A percentile compares a stretch with the other conserved stretches of the same genome.
These are phyloP conservation scores for Aspergillus candidus DNA, from an alignment of 2,329 filamentous ascomycete genomes.

Conservation along the genomic window DNA sequence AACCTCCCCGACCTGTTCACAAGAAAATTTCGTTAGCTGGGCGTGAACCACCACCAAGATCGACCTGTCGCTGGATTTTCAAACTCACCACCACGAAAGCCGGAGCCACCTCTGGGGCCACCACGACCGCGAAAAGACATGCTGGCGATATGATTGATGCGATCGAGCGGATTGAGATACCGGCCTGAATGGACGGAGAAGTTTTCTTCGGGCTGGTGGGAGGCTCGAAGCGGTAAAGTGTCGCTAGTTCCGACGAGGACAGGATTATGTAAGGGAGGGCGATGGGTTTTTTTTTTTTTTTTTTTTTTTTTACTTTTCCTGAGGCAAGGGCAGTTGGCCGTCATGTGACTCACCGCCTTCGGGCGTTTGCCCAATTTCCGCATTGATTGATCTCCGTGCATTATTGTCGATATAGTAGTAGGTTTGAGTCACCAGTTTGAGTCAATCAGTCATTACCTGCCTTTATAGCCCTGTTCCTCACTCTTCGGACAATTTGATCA, in stretches of 20 bases:
- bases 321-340: slow-evolving; percentile 27
- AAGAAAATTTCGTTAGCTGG: slow-evolving; percentile 32
- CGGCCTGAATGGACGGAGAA: slow-evolving; percentile 26
- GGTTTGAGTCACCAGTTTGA: slow-evolving; percentile 9
- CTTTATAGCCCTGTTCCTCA: slow-evolving; percentile 4
- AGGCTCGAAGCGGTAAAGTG: slow-evolving; percentile 42
- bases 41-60: too few species aligned
- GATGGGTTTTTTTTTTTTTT: too few species aligned
- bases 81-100: slow-evolving; percentile 38
- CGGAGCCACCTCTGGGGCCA: slow-evolving; percentile 43
- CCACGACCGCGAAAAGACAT: slow-evolving; percentile 60
- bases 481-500: slow-evolving; percentile 15
- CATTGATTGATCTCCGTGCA: too few species aligned
- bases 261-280: too few species aligned
- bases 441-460: slow-evolving; percentile 6
- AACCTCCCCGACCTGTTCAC: slow-evolving; percentile 54
- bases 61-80: too few species aligned
- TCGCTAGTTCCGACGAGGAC: slow-evolving; percentile 19
- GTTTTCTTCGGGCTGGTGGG: slow-evolving; percentile 34
- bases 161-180: slow-evolving; percentile 11
- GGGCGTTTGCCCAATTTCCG: not conserved
- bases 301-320: too few species aligned
- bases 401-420: too few species aligned
- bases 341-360: slow-evolving; percentile 34
- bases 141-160: slow-evolving; percentile 26